Conservation (phyloP, 257 asterid genomes). For the Linaria vulgaris region DNA sequence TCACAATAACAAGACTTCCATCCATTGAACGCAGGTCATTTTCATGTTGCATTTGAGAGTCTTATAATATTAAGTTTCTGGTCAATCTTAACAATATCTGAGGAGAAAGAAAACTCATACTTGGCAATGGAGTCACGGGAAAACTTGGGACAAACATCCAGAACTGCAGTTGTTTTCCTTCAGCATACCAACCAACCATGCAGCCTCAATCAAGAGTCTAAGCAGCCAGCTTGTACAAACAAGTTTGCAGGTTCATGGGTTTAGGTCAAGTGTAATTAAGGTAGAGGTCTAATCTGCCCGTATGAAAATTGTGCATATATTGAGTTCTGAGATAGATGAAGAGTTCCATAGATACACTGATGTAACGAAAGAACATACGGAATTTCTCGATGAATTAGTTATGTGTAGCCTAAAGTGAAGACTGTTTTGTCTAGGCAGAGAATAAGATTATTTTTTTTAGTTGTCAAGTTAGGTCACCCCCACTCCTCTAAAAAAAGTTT, state of each 20-base stretch:
- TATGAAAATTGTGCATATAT: background rate
- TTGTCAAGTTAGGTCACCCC: background rate
- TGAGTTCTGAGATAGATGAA: background rate
- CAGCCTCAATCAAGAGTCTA: background rate
- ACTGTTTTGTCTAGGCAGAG: background rate
- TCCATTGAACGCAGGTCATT: too few species aligned
- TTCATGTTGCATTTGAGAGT: too few species aligned
- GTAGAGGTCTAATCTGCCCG: background rate
- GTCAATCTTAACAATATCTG: too few species aligned
- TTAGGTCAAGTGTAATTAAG: background rate
- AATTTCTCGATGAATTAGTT: background rate
- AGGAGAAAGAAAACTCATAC: too few species aligned
- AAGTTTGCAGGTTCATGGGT: background rate
- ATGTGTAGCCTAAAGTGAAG: background rate
- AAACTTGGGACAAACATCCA: too few species aligned
- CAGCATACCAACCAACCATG: background rate
- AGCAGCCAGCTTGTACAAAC: background rate
- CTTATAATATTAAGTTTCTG: too few species aligned
- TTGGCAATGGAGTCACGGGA: too few species aligned
- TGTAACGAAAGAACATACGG: background rate
- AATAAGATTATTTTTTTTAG: background rate
- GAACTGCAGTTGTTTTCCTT: background rate
- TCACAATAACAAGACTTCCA: too few species aligned
- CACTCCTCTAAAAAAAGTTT: too few species aligned
- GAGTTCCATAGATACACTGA: background rate